Conservation (phyloP, 2,329 filamentous ascomycete species). For the Cercospora zeina region DNA sequence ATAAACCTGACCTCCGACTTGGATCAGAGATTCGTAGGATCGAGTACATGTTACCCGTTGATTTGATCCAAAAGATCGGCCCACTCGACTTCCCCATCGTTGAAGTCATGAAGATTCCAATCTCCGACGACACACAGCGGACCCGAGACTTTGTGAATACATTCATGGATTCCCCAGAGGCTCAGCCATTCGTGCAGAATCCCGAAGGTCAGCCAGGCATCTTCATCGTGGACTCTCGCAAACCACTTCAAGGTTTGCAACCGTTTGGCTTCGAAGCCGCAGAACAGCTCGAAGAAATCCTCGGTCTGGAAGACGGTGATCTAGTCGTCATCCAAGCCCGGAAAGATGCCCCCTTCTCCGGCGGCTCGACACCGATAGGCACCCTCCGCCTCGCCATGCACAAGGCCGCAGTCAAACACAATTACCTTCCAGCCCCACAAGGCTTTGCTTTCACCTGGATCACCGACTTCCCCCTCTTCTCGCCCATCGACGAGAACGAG, state of each 20-base stretch:
- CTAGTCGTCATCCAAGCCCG: conserved; percentile 81
- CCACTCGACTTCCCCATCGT: conserved; percentile 67
- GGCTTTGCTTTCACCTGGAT: conserved; percentile 79
- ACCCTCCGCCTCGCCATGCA: conserved; percentile 70
- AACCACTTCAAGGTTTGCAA: conserved; percentile 74
- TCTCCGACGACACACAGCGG: conserved; percentile 55
- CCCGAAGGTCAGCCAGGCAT: conserved; percentile 76
- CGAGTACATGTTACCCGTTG: conserved; percentile 60
- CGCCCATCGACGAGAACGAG: conserved; percentile 62
- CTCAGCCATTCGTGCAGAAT: conserved; percentile 63
- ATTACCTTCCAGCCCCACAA: conserved; percentile 53
- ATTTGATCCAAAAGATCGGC: conserved; percentile 75
- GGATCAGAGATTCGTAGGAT: conserved; percentile 65
- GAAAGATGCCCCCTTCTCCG: conserved; percentile 61
- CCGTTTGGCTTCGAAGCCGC: conserved; percentile 73
- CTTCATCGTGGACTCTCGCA: conserved; percentile 70
- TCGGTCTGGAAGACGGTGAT: conserved; percentile 68
- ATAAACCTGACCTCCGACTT: conserved; percentile 88
- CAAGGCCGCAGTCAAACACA: conserved; percentile 64
- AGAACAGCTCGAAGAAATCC: conserved; percentile 56
- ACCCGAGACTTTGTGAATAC: conserved; percentile 63
- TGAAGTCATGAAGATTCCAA: conserved; percentile 69
- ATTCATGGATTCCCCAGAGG: conserved; percentile 69
- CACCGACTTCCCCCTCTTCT: conserved; percentile 88
- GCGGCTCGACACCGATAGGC: conserved; percentile 72